Percentiles rank a stretch among this genome's conserved stretches.
These are phyloP conservation scores for Monosporascus ibericus DNA, from an alignment of 2,329 filamentous ascomycete genomes.

Conservation along the genomic window DNA sequence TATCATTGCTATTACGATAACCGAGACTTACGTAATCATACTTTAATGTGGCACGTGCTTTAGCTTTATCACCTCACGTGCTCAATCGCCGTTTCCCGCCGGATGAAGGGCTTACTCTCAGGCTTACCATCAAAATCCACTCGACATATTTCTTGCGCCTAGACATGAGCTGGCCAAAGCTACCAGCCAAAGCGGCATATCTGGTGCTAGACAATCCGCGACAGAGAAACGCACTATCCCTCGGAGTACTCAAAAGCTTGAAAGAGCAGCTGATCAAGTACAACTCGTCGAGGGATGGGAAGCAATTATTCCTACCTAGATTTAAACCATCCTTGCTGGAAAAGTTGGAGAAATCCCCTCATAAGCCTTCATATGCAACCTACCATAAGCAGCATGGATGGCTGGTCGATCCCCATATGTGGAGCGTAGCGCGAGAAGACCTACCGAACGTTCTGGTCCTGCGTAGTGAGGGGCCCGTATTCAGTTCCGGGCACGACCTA, in stretches of 20 bases:
- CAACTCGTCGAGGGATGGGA: constrained; percentile 15
- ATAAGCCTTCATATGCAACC: constrained; percentile 1
- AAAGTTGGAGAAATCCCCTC: constrained; percentile 7
- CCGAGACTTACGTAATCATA: no score
- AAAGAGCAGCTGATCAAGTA: constrained; percentile 16
- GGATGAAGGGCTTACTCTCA: no score
- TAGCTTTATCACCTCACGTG: no score
- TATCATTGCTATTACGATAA: no score
- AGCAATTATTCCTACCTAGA: constrained; percentile 20
- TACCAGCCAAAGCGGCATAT: constrained; percentile 21
- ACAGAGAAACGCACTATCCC: constrained; percentile 20
- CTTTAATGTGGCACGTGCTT: no score
- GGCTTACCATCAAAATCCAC: no score
- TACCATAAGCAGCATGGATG: constrained; percentile 10
- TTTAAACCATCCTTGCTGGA: constrained; percentile 17
- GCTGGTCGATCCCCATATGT: constrained; percentile 20
- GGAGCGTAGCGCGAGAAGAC: constrained; percentile 13
- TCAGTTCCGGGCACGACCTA: constrained; percentile 27
- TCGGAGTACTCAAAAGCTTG: constrained; percentile 16
- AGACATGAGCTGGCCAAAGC: constrained; percentile 10
- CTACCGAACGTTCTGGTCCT: constrained; percentile 27
- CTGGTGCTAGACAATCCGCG: constrained; percentile 17
- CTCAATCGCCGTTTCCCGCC: no score
- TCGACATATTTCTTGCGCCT: no score
- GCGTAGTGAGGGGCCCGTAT: constrained; percentile 22